Evolutionary conservation across 2,329 filamentous ascomycete genomes (phyloP).

Genomic region (Emergomyces africanus): DNA sequence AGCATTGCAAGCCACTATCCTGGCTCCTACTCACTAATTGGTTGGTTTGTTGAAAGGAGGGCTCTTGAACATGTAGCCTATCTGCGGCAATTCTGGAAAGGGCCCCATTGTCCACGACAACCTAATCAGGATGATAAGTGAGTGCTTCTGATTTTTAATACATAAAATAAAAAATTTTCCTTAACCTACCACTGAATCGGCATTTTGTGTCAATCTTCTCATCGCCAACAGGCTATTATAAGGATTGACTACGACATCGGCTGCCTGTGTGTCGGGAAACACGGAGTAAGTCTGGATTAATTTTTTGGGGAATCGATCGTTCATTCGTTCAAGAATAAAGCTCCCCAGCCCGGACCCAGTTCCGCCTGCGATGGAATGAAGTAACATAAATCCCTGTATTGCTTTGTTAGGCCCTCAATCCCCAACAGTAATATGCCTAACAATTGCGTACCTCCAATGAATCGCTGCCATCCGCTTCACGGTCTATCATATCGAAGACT

Average conservation of each 20-base stretch:
- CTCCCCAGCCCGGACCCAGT: slow-evolving; percentile 94
- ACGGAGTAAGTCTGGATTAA: slow-evolving; percentile 98
- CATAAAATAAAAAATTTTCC: neutral
- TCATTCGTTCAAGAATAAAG: slow-evolving; percentile 86
- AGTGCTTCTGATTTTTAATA: neutral
- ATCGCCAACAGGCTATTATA: slow-evolving; percentile 95
- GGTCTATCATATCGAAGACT: slow-evolving; percentile 98
- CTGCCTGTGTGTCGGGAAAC: slow-evolving; percentile 83
- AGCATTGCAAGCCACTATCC: neutral
- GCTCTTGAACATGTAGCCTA: slow-evolving; percentile 84
- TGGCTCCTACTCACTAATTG: slow-evolving; percentile 52
- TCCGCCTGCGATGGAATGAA: slow-evolving; percentile 94
- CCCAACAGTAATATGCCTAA: neutral
- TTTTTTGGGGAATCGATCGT: slow-evolving; percentile 97
- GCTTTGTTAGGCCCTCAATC: neutral
- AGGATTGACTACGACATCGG: slow-evolving; percentile 91
- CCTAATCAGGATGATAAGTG: slow-evolving; percentile 20
- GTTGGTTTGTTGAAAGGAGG: slow-evolving; percentile 95
- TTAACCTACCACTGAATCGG: slow-evolving; percentile 67
- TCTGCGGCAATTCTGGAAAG: slow-evolving; percentile 89
- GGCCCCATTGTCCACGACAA: slow-evolving; percentile 92
- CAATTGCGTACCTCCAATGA: slow-evolving; percentile 59
- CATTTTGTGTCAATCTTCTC: slow-evolving; percentile 84
- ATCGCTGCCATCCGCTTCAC: slow-evolving; percentile 95
- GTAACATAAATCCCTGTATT: slow-evolving; percentile 80